These are phyloP conservation scores for Talaromyces sp. DNA, from an alignment of 2,329 filamentous ascomycete species.

Conservation along the genomic window DNA sequence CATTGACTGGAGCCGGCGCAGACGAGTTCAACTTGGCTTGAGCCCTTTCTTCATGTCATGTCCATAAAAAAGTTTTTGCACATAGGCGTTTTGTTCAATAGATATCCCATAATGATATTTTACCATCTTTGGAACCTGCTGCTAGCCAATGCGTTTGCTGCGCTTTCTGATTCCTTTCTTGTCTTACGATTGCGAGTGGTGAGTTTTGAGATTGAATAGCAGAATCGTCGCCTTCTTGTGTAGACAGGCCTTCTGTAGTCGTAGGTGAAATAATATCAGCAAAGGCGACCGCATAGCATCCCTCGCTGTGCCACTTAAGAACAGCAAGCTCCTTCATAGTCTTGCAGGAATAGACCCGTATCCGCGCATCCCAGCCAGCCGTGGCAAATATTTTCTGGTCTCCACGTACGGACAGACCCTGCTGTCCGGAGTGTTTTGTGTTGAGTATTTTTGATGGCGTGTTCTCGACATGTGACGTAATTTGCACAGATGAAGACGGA, in stretches of 20 bases:
- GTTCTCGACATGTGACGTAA: constrained; percentile 19
- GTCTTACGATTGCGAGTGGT: constrained; percentile 54
- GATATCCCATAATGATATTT: constrained; percentile 92
- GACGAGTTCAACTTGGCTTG: constrained; percentile 59
- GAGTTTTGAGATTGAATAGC: not conserved
- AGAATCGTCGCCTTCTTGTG: not conserved
- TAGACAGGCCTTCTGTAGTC: not conserved
- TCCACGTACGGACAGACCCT: constrained; percentile 70
- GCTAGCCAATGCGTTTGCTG: constrained; percentile 81
- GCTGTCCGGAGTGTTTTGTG: constrained; percentile 88
- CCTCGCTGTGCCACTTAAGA: constrained; percentile 88
- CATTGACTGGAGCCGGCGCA: constrained; percentile 48
- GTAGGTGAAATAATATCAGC: constrained; percentile 40
- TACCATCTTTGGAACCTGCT: constrained; percentile 89
- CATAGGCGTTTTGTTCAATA: constrained; percentile 54
- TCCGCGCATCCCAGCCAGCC: constrained; percentile 83
- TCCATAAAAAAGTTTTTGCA: constrained; percentile 23
- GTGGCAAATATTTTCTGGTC: constrained; percentile 84
- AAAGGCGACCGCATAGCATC: constrained; percentile 80
- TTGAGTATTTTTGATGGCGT: constrained; percentile 61
- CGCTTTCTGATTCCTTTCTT: constrained; percentile 61
- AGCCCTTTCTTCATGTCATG: constrained; percentile 13
- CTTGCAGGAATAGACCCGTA: constrained; percentile 77
- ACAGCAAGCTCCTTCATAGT: constrained; percentile 85
- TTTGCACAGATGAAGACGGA: constrained; percentile 29